Percentiles rank a stretch among this genome's conserved stretches.
These are phyloP conservation scores for Aspergillus panamensis DNA, from an alignment of 495 filamentous ascomycete species.

Conservation along the genomic window DNA sequence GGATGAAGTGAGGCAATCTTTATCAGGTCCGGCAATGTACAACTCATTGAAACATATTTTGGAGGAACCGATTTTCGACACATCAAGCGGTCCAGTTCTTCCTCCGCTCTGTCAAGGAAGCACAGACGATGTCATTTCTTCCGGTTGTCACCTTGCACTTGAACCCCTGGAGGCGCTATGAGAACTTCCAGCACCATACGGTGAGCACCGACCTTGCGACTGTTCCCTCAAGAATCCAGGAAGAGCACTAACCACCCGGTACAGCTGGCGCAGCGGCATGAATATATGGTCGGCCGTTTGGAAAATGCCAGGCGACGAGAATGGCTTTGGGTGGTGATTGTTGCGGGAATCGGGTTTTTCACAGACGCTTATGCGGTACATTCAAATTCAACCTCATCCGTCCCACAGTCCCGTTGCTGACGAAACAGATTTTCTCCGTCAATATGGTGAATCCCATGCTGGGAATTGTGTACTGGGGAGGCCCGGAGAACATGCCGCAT, in stretches of 20 bases:
- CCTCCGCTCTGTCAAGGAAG: background rate
- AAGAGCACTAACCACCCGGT: background rate
- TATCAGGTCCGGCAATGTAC: background rate
- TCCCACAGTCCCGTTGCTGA: background rate
- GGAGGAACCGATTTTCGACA: background rate
- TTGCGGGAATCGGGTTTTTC: constrained; percentile 57
- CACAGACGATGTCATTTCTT: constrained; percentile 5
- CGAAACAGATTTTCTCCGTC: constrained; percentile 43
- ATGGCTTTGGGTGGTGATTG: constrained; percentile 38
- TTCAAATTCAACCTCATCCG: background rate
- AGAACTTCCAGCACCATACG: constrained; percentile 12
- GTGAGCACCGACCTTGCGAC: background rate
- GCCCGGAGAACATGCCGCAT: constrained; percentile 10
- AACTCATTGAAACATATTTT: too few species aligned
- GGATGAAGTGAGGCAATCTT: background rate
- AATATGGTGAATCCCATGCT: constrained; percentile 54
- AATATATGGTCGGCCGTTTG: constrained; percentile 15
- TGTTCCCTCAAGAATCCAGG: background rate
- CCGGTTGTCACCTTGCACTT: constrained; percentile 10
- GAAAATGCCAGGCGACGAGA: constrained; percentile 20
- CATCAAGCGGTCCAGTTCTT: background rate
- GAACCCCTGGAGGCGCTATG: constrained; percentile 16
- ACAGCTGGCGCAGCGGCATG: constrained; percentile 14
- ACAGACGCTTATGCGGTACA: constrained; percentile 53
- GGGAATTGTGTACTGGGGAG: constrained; percentile 50